Evolutionary conservation across 129 eudicot genomes (phyloP), one percentile per base, ranked within the genome.

Genomic region (Escallonia rubra): DNA sequence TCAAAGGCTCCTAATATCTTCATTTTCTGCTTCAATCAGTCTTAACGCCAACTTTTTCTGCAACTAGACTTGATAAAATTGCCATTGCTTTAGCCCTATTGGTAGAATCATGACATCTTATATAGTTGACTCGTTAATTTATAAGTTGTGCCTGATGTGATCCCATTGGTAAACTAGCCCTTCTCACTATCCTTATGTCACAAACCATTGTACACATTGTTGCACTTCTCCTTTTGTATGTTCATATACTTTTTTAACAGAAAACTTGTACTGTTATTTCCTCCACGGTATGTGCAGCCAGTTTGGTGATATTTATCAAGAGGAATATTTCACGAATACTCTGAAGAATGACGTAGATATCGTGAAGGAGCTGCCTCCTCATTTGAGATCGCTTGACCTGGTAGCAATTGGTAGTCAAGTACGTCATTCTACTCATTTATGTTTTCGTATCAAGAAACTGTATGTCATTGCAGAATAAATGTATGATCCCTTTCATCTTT

Each of bases 221-320:
- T 23, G 34, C 34, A 23, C 34, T 23, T 23, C 34, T 23, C 34
- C 34, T 23, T 23, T 23, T 23, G 34, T 23, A 23, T 23, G 34
- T 23, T 23, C 34, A 23, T 23, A 23, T 23, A 23, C 1, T 23
- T 23, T 23, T 23, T 23, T 23, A 23, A 23, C 34, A 23, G 34
- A 23, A 23, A 23, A 23, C 34, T 23, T 23, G 3, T 57, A 16
- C 59, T 13, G 15, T 50, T 2, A 40, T 16, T 58, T 59, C 23
- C 10, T 49, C 48, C 49, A 3, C 16, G 64, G 72, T 8, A 11
- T 51, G 12, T 77, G 65, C 82, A 93, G 99, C 92, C 99, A 93
- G 79, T 93, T 93, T 69, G 80, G 93, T 56, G 99, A 93, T 73
- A 85, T 93, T 14, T 93, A 93, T 77, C 96, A 89, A 80, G 96